phyloP scores from a whole-genome alignment of 495 filamentous ascomycete genomes.

The Aspergillus sclerotiicarbonarius region DNA sequence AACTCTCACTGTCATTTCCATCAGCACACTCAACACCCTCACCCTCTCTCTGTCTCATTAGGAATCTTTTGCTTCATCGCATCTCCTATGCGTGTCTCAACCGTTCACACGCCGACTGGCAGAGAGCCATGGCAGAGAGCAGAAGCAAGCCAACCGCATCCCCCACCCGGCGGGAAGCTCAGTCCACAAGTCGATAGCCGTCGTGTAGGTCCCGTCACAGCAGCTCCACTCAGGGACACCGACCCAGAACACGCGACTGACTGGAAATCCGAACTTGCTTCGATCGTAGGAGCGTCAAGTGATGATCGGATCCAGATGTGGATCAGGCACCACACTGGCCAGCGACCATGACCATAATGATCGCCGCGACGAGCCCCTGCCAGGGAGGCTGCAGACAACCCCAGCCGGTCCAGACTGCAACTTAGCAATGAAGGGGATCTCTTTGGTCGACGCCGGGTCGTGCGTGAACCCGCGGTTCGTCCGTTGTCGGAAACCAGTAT shows the following conservation, averaged over 20 bases:
- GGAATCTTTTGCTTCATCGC: too few relatives aligned
- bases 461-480: neutral
- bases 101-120: too few relatives aligned
- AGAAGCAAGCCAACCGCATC: neutral
- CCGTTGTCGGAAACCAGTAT: slow-evolving; percentile 36
- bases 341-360: neutral
- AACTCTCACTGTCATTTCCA: neutral
- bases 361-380: neutral
- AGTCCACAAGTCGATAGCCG: neutral
- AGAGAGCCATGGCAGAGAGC: neutral
- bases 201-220: neutral
- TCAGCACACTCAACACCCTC: neutral
- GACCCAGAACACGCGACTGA: neutral
- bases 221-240: slow-evolving; percentile 5
- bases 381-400: neutral
- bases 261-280: neutral
- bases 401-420: neutral
- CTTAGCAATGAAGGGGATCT: neutral
- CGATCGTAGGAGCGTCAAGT: neutral
- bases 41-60: too few relatives aligned
- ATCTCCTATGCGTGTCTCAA: too few relatives aligned
- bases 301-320: neutral
- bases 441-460: neutral
- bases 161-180: neutral
- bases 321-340: neutral